Percentiles rank a stretch among this genome's conserved stretches.
Conservation (phyloP, 2,329 filamentous ascomycete genomes). For the Kalaharituber pfeilii region DNA sequence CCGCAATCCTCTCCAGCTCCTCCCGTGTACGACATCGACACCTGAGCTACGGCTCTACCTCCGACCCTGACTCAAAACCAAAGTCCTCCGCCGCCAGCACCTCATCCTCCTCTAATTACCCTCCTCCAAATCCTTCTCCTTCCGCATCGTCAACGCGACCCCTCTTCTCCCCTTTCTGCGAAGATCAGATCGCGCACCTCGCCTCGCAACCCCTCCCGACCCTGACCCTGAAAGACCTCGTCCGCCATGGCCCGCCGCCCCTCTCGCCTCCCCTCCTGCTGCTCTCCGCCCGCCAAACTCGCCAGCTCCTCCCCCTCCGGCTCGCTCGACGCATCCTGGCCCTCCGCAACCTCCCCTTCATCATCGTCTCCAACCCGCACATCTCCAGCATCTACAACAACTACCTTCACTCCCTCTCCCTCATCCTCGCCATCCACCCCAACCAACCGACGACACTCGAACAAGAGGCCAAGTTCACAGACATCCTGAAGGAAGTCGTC, state of each 20-base stretch:
- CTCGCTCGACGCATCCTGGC: slow-evolving; percentile 88
- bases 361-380: slow-evolving; percentile 94
- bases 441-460: slow-evolving; percentile 56
- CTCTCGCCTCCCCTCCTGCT: slow-evolving; percentile 39
- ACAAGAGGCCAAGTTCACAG: slow-evolving; percentile 80
- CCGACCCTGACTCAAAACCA: no score
- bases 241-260: slow-evolving; percentile 43
- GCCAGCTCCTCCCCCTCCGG: slow-evolving; percentile 76
- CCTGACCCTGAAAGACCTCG: slow-evolving; percentile 70
- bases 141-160: background rate
- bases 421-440: slow-evolving; percentile 65
- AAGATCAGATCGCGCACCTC: slow-evolving; percentile 61
- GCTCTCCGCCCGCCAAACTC: slow-evolving; percentile 85
- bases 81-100: no score
- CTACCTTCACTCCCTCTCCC: slow-evolving; percentile 83
- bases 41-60: no score
- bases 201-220: slow-evolving; percentile 63
- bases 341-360: slow-evolving; percentile 83
- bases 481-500: slow-evolving; percentile 87
- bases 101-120: no score
- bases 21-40: no score
- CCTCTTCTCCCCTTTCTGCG: no score
- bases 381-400: slow-evolving; percentile 91
- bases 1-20: no score
- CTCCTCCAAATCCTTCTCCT: no score